Evolutionary conservation across 169 alveolate species (phyloP), one percentile per base, ranked within the genome.

Genomic region (Eimeria brunetti): DNA sequence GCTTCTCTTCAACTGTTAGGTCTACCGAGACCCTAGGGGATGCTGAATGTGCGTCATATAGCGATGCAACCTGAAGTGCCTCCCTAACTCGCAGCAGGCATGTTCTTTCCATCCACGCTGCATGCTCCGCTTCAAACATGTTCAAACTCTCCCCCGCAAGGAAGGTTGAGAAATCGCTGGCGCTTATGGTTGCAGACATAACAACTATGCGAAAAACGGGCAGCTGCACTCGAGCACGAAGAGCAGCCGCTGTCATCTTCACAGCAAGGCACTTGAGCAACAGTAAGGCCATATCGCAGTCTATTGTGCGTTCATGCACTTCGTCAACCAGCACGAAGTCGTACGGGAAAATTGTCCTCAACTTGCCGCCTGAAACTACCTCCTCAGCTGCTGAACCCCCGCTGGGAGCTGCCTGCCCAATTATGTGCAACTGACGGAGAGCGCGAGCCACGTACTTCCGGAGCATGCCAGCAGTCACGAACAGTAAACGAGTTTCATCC

Each of bases 401-500:
- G 56, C 75, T 58, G 9, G 24, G 11, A 46, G 44, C 46, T 78
- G 88, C 41, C 73, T 53, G 46, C 73, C 30, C 73, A 46, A 51
- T 12, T 36, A 51, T 24, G 36, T 56, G 75, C 75, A 83, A 51
- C 49, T 83, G 90, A 8, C 73, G 90, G 53, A 83, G 73, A 24
- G 90, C 90, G 4, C 90, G 53, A 24, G 90, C 12, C 36, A 83
- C 73, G 62, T 83, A 83, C 90, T 83, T 83, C 11, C 90, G 90
- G 27, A 83, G 90, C 90, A 83, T 53, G 33, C 90, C 90, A 38
- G 90, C 90, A 0, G 90, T 83, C 33, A 83, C 90, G 30, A 83
- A 83, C 90, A 83, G 49, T 22, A 83, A 53, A 30, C 73, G 90
- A 22, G 90, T 83, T 58, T 49, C 73, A 7, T 83, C 56, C 22